Percentiles rank a stretch among this genome's conserved stretches.
Evolutionary conservation across 2,329 filamentous ascomycete species (phyloP).

Genomic region (Colletotrichum higginsianum): DNA sequence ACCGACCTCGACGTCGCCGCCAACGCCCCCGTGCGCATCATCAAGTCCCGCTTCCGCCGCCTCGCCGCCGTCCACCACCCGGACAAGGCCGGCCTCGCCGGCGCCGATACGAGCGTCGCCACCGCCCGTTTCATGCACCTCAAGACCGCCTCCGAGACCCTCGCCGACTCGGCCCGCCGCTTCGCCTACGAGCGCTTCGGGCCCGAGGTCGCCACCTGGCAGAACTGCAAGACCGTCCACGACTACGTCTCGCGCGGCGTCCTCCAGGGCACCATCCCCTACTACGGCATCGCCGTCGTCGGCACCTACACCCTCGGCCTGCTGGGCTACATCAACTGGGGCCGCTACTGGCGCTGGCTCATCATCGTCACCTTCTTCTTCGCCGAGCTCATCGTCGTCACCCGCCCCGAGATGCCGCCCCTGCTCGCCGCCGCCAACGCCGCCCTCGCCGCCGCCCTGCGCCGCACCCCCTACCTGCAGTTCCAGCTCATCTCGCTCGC

Average conservation of each 20-base stretch:
- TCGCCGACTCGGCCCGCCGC: slow-evolving; percentile 81
- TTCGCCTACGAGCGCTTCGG: slow-evolving; percentile 95
- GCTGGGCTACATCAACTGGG: slow-evolving; percentile 78
- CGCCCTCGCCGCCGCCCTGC: slow-evolving; percentile 54
- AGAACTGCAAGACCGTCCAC: slow-evolving; percentile 75
- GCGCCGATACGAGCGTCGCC: slow-evolving; percentile 52
- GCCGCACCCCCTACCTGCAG: slow-evolving; percentile 78
- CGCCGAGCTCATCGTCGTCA: slow-evolving; percentile 71
- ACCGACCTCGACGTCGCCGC: slow-evolving; percentile 79
- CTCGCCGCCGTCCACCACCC: slow-evolving; percentile 83
- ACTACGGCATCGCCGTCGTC: slow-evolving; percentile 72
- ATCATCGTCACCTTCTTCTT: slow-evolving; percentile 66
- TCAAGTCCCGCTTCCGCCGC: slow-evolving; percentile 89
- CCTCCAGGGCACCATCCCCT: slow-evolving; percentile 70
- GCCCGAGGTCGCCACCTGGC: slow-evolving; percentile 77
- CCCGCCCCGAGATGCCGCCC: slow-evolving; percentile 66
- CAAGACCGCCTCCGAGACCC: slow-evolving; percentile 85
- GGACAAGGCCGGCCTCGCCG: slow-evolving; percentile 76
- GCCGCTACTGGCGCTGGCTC: slow-evolving; percentile 76
- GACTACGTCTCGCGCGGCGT: slow-evolving; percentile 81
- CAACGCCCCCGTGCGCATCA: slow-evolving; percentile 72
- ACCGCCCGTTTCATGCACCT: slow-evolving; percentile 81
- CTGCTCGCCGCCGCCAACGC: slow-evolving; percentile 62
- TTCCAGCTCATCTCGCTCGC: slow-evolving; percentile 87
- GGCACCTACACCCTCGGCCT: slow-evolving; percentile 74